Evolutionary conservation across 1,139 yeast species (phyloP).

Genomic region (Magnusiomyces clavatus): DNA sequence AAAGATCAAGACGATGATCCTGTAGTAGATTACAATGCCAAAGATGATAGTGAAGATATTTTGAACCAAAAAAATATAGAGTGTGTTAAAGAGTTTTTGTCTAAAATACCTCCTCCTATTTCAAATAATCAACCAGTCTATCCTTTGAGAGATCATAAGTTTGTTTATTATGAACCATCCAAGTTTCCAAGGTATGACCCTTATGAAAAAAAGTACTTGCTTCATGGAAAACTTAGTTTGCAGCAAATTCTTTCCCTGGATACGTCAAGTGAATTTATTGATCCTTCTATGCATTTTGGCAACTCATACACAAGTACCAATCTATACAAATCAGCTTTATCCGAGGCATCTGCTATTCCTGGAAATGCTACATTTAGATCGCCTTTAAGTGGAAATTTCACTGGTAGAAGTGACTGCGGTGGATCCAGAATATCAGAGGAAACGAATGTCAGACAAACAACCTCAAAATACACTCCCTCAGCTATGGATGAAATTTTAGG

Average conservation of each 20-base stretch:
- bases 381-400: background rate
- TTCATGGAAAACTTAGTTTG: background rate
- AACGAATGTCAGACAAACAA: background rate
- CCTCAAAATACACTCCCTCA: background rate
- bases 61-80: no score
- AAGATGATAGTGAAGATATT: background rate
- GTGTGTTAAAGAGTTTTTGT: no score
- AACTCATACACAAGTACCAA: background rate
- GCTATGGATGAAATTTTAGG: background rate
- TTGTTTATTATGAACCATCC: background rate
- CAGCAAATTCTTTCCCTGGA: background rate
- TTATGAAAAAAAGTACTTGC: background rate
- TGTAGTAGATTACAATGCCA: background rate
- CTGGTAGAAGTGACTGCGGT: background rate
- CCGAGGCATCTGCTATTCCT: background rate
- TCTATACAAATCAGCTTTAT: background rate
- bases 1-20: background rate
- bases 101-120: no score
- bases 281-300: background rate
- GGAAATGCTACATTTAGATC: background rate
- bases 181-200: background rate
- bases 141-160: background rate
- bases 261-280: background rate
- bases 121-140: no score
- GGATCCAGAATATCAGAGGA: background rate